A percentile compares a stretch with the other conserved stretches of the same genome.
phyloP scores from a whole-genome alignment of 2,329 filamentous ascomycete species.

The Colletotrichum salicis region DNA sequence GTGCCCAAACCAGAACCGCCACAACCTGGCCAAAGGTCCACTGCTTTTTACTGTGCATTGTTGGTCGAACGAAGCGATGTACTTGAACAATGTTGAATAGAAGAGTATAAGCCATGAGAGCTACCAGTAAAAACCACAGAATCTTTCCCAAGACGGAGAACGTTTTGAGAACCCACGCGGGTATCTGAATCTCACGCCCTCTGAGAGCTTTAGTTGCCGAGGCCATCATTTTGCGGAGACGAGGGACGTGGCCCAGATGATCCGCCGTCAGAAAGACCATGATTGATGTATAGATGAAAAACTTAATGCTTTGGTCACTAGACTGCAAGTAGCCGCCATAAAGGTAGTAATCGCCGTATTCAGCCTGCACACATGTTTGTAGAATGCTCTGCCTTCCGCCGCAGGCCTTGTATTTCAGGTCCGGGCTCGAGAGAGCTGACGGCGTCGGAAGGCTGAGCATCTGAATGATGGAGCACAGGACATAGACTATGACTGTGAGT shows the following conservation, averaged over 20 bases:
- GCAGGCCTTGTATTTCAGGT: neutral
- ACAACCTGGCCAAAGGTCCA: constrained; percentile 43
- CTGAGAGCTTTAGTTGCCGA: neutral
- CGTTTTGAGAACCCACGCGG: neutral
- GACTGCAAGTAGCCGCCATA: neutral
- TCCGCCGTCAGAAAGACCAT: neutral
- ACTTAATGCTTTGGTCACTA: neutral
- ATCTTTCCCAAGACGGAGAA: neutral
- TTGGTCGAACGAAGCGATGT: neutral
- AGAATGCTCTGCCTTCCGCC: constrained; percentile 18
- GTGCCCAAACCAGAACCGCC: constrained; percentile 41
- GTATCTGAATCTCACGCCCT: neutral
- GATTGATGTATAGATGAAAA: neutral
- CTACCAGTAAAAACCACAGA: neutral
- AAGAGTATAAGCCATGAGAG: neutral
- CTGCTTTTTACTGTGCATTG: neutral
- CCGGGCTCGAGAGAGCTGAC: no score
- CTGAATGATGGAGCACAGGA: constrained; percentile 32
- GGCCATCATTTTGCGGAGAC: neutral
- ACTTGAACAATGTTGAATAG: neutral
- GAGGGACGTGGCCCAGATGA: neutral
- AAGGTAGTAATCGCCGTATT: neutral
- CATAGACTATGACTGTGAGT: constrained; percentile 32
- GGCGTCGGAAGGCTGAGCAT: neutral
- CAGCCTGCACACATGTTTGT: neutral